Conservation (phyloP, 768 basidiomycete species). For the Podaxis sp. region DNA sequence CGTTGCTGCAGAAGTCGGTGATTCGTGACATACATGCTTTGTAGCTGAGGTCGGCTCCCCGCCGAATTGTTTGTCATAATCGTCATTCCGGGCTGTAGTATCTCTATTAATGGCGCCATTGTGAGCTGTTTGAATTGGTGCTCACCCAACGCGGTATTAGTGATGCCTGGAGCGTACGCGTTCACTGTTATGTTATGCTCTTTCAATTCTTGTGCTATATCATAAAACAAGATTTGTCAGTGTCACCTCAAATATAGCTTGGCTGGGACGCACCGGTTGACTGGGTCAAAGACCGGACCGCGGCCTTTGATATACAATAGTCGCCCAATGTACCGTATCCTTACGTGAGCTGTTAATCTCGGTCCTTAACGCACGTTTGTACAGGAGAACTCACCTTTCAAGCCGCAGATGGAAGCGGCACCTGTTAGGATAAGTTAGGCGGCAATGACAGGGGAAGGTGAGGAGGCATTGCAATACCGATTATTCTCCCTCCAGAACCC, state of each 20-base stretch:
- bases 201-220: conserved; percentile 36
- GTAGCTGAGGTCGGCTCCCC: not conserved
- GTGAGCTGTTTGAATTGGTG: not conserved
- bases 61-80: not conserved
- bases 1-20: not conserved
- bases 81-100: not conserved
- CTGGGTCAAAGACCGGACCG: conserved; percentile 40
- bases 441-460: no score
- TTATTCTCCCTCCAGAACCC: conserved; percentile 52
- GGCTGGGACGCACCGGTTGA: conserved; percentile 29
- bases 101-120: not conserved
- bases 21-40: not conserved
- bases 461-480: conserved; percentile 30
- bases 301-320: conserved; percentile 39
- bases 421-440: not conserved
- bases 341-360: not conserved
- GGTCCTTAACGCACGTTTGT: not conserved
- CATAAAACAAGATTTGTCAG: not conserved
- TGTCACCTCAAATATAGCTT: not conserved
- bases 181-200: conserved; percentile 41
- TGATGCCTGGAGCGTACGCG: conserved; percentile 36
- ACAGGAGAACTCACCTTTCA: conserved; percentile 21
- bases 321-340: conserved; percentile 13
- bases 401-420: conserved; percentile 31
- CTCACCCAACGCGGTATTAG: conserved; percentile 13